Evolutionary conservation across 306 rosid genomes (phyloP).

Genomic region (Cucumis sativus): Cucumber_9930_V3 NC_026657.2:10263501-10264000

Average conservation of each 20-base stretch:
- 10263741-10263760: background rate
- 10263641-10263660: background rate
- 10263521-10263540: background rate
- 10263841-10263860: background rate
- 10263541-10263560: background rate
- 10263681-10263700: background rate
- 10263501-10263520: background rate
- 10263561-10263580: background rate
- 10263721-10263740: background rate
- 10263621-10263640: background rate
- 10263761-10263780: background rate
- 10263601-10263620: background rate
- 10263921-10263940: background rate
- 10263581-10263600: background rate
- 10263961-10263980: background rate
- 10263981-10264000: background rate
- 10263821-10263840: background rate
- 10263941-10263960: background rate
- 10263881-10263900: background rate
- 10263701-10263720: background rate
- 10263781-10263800: background rate
- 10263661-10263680: background rate
- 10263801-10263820: background rate
- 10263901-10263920: background rate
- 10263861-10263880: background rate